These are phyloP conservation scores for Aspergillus brunneoviolaceus DNA, from an alignment of 2,329 filamentous ascomycete species.

Conservation along the genomic window DNA sequence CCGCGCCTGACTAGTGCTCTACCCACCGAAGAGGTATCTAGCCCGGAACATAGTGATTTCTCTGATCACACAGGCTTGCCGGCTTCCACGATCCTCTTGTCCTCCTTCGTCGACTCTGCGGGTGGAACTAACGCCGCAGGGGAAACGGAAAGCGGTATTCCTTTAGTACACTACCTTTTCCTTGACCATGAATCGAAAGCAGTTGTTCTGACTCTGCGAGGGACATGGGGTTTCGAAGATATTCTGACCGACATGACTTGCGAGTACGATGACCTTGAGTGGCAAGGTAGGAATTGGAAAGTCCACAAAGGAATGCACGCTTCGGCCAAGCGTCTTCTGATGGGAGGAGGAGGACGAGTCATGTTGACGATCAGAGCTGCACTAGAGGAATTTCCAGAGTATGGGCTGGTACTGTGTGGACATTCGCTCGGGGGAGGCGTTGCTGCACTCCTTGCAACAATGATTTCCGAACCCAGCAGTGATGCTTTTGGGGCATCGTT, in stretches of 20 bases:
- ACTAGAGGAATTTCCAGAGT: conserved; percentile 65
- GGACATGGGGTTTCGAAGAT: conserved; percentile 72
- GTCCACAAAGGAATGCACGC: conserved; percentile 75
- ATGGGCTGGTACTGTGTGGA: conserved; percentile 68
- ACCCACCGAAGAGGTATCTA: conserved; percentile 32
- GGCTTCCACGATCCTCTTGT: conserved; percentile 56
- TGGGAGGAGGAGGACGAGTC: conserved; percentile 66
- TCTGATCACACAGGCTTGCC: conserved; percentile 46
- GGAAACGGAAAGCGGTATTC: conserved; percentile 64
- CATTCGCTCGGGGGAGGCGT: conserved; percentile 70
- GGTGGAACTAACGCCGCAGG: conserved; percentile 66
- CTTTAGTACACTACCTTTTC: conserved; percentile 71
- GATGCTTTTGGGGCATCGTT: conserved; percentile 58
- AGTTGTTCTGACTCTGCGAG: conserved; percentile 70
- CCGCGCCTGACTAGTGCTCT: conserved; percentile 32
- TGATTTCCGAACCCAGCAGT: conserved; percentile 63
- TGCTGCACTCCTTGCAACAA: conserved; percentile 67
- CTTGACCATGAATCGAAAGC: conserved; percentile 70
- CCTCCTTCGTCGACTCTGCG: conserved; percentile 68
- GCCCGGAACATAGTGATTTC: conserved; percentile 48
- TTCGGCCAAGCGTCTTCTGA: conserved; percentile 66
- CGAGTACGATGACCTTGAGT: conserved; percentile 62
- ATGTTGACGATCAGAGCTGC: conserved; percentile 65
- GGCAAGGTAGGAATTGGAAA: conserved; percentile 65
- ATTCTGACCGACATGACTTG: conserved; percentile 72